These are phyloP conservation scores for Senna siamea DNA, from an alignment of 306 rosid genomes.

Conservation along the genomic window DNA sequence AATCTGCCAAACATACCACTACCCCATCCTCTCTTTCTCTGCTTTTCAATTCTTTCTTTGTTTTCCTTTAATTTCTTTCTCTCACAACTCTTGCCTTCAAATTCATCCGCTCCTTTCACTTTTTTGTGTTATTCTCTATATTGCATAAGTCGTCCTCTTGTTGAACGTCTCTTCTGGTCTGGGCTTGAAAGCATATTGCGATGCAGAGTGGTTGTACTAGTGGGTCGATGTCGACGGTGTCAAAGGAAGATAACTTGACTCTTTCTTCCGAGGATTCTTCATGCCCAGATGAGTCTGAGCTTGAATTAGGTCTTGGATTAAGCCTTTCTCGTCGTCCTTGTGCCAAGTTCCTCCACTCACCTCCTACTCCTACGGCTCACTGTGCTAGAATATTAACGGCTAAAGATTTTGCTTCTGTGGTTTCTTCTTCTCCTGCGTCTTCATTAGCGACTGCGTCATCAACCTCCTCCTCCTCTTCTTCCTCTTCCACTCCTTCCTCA, in stretches of 20 bases:
- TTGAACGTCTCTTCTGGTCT: neutral
- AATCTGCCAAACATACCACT: slow-evolving; percentile 2
- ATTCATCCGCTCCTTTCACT: slow-evolving; percentile 25
- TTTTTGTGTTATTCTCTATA: neutral
- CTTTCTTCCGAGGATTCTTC: slow-evolving; percentile 77
- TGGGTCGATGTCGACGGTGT: slow-evolving; percentile 54
- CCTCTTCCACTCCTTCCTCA: slow-evolving; percentile 52
- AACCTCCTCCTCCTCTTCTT: slow-evolving; percentile 22
- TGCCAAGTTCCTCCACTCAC: slow-evolving; percentile 30
- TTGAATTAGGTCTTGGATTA: slow-evolving; percentile 67
- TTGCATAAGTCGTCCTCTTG: neutral
- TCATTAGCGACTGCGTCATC: slow-evolving; percentile 30
- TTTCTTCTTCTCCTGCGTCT: slow-evolving; percentile 39
- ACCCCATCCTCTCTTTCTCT: neutral
- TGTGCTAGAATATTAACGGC: slow-evolving; percentile 57
- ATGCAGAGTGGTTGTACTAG: slow-evolving; percentile 47
- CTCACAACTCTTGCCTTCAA: slow-evolving; percentile 21
- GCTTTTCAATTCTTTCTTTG: too few species aligned
- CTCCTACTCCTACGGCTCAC: too few species aligned
- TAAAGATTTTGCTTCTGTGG: slow-evolving; percentile 51
- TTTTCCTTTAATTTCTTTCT: neutral
- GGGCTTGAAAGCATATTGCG: slow-evolving; percentile 16
- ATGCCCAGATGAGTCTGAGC: slow-evolving; percentile 58
- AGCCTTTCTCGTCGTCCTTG: slow-evolving; percentile 47
- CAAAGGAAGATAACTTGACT: slow-evolving; percentile 60